A percentile compares a stretch with the other conserved stretches of the same genome.
These are phyloP conservation scores for Salix arbutifolia DNA, from an alignment of 345 rosid species.

Conservation along the genomic window DNA sequence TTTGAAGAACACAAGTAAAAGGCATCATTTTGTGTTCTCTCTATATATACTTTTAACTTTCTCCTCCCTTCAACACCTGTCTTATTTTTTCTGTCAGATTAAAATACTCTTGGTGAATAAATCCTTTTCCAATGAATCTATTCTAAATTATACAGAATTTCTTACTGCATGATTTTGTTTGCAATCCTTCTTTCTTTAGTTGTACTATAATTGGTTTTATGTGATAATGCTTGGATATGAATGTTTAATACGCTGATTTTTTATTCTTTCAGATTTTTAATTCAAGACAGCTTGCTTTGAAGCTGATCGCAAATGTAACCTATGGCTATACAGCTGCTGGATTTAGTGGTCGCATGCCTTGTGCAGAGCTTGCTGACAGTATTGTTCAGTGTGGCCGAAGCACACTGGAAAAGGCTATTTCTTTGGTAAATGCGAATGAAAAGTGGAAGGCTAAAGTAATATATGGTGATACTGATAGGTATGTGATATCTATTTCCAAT, in stretches of 20 bases:
- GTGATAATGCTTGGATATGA: not conserved
- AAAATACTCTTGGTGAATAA: not conserved
- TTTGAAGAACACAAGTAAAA: not conserved
- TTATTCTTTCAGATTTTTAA: conserved; percentile 72
- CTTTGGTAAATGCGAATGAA: conserved; percentile 63
- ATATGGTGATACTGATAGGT: conserved; percentile 99
- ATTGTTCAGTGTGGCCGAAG: conserved; percentile 97
- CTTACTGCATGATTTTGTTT: not conserved
- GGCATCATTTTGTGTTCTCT: not conserved
- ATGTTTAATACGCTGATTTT: conserved; percentile 10
- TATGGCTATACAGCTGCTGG: conserved; percentile 99
- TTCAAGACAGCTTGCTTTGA: conserved; percentile 97
- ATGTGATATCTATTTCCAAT: not conserved
- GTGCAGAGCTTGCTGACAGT: conserved; percentile 99
- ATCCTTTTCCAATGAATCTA: not conserved
- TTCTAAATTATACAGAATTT: not conserved
- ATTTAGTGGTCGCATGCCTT: conserved; percentile 99
- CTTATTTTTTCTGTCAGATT: not conserved
- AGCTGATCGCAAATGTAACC: conserved; percentile 95
- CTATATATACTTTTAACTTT: not conserved
- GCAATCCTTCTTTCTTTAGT: not conserved
- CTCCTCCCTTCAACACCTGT: not conserved
- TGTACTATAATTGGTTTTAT: not conserved
- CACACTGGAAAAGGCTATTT: conserved; percentile 87
- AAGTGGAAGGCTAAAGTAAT: conserved; percentile 83